A percentile compares a stretch with the other conserved stretches of the same genome.
phyloP scores from a whole-genome alignment of 768 basidiomycete genomes.

The Agaricus subrufescens region DNA sequence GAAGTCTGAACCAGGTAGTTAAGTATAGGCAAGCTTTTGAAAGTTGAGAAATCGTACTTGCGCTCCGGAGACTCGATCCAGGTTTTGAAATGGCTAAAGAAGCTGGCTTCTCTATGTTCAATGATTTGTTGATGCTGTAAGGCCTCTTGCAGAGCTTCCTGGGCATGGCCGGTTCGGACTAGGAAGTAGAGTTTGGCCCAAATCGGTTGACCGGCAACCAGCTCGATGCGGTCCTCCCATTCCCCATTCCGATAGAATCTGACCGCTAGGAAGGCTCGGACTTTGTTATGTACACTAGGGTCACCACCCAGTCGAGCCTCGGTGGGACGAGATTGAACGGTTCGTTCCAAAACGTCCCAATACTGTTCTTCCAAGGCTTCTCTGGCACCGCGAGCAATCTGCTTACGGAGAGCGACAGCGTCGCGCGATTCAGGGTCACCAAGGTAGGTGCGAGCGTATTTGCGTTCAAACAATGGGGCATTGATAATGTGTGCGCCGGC shows the following conservation, averaged over 20 bases:
- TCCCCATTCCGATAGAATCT: slow-evolving; percentile 75
- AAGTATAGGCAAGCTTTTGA: background rate
- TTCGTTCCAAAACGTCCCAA: slow-evolving; percentile 77
- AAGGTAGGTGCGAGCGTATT: slow-evolving; percentile 77
- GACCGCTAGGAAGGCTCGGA: slow-evolving; percentile 82
- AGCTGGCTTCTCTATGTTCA: slow-evolving; percentile 75
- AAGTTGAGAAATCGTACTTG: slow-evolving; percentile 41
- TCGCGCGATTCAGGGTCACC: slow-evolving; percentile 62
- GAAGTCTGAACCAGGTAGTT: slow-evolving; percentile 38
- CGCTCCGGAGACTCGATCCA: slow-evolving; percentile 82
- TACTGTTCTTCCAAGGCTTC: slow-evolving; percentile 88
- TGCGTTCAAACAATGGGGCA: slow-evolving; percentile 73
- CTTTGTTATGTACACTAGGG: slow-evolving; percentile 84
- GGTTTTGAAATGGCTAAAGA: slow-evolving; percentile 75
- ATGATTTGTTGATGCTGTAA: slow-evolving; percentile 63
- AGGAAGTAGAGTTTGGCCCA: slow-evolving; percentile 97
- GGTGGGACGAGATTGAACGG: slow-evolving; percentile 73
- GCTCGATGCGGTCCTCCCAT: slow-evolving; percentile 88
- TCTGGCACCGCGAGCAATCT: slow-evolving; percentile 74
- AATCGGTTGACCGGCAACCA: slow-evolving; percentile 81
- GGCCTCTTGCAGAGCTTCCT: slow-evolving; percentile 80
- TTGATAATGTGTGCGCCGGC: slow-evolving; percentile 81
- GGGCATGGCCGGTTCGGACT: slow-evolving; percentile 76
- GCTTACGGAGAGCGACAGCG: slow-evolving; percentile 57
- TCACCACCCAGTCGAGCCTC: slow-evolving; percentile 90